phyloP scores from a whole-genome alignment of 2,329 filamentous ascomycete genomes.

The Aaosphaeria arxii region DNA sequence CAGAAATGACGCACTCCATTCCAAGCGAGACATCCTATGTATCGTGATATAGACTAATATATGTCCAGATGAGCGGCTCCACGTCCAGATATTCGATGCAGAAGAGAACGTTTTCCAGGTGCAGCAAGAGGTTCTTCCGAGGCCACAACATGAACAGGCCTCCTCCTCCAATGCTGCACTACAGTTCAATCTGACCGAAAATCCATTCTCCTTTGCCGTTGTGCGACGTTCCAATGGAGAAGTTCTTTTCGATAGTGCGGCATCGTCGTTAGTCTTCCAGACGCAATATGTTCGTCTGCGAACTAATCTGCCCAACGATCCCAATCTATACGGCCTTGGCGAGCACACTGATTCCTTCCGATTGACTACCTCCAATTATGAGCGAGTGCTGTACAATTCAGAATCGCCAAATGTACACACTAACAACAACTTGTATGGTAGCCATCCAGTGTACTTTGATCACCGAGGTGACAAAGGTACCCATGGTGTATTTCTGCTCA shows the following conservation, averaged over 20 bases:
- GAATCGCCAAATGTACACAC: slow-evolving; percentile 62
- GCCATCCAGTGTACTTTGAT: slow-evolving; percentile 70
- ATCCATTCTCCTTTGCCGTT: slow-evolving; percentile 68
- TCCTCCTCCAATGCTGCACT: slow-evolving; percentile 44
- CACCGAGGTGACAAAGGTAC: slow-evolving; percentile 51
- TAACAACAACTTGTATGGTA: slow-evolving; percentile 66
- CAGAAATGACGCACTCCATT: neutral
- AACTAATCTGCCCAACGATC: slow-evolving; percentile 65
- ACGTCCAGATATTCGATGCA: slow-evolving; percentile 71
- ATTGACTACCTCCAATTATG: slow-evolving; percentile 63
- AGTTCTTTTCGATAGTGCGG: slow-evolving; percentile 68
- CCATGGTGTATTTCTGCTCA: slow-evolving; percentile 25
- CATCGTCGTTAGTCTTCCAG: slow-evolving; percentile 68
- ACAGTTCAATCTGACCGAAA: slow-evolving; percentile 51
- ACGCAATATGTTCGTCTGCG: slow-evolving; percentile 73
- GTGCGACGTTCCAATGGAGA: slow-evolving; percentile 56
- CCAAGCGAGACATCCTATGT: neutral
- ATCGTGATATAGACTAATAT: slow-evolving; percentile 9
- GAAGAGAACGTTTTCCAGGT: slow-evolving; percentile 72
- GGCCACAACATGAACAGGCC: slow-evolving; percentile 47
- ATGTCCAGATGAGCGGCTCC: slow-evolving; percentile 60
- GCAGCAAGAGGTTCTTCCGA: slow-evolving; percentile 64
- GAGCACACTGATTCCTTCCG: slow-evolving; percentile 72
- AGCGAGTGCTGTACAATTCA: slow-evolving; percentile 66
- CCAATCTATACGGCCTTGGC: slow-evolving; percentile 74